Evolutionary conservation across 768 basidiomycete species (phyloP).

Genomic region (Hericium alpestre): DNA sequence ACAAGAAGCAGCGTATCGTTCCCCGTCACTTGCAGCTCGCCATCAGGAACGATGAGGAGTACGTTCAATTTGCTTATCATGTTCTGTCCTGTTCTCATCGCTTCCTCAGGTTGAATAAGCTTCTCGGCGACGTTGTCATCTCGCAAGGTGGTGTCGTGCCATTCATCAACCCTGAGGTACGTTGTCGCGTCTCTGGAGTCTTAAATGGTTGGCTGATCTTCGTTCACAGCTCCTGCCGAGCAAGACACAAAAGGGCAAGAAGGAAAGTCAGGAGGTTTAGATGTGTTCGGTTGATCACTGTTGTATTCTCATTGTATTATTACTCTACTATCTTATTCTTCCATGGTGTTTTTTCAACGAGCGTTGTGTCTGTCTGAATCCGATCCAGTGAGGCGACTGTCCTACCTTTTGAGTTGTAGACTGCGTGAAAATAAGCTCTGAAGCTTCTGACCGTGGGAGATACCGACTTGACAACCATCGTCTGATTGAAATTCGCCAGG

Average conservation of each 20-base stretch:
- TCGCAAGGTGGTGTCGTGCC: constrained; percentile 93
- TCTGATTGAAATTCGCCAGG: no score
- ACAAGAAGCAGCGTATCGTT: constrained; percentile 93
- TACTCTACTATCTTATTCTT: constrained; percentile 3
- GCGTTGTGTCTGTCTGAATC: background rate
- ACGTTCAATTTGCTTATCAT: constrained; percentile 14
- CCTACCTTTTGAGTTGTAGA: no score
- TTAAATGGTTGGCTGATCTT: background rate
- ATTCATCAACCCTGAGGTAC: constrained; percentile 57
- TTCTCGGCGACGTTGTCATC: constrained; percentile 79
- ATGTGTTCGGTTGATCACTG: constrained; percentile 3
- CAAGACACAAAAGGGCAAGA: constrained; percentile 45
- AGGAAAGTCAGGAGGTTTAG: constrained; percentile 37
- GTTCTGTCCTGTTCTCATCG: background rate
- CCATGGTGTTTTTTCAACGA: background rate
- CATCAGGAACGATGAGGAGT: constrained; percentile 91
- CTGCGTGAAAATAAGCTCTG: no score
- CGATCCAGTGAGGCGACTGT: no score
- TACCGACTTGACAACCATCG: no score
- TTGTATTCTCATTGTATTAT: constrained; percentile 2
- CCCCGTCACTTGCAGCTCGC: constrained; percentile 92
- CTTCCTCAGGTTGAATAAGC: constrained; percentile 47
- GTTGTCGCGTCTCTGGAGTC: background rate
- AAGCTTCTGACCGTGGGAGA: no score
- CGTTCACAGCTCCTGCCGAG: constrained; percentile 27